A percentile compares a stretch with the other conserved stretches of the same genome.
These are phyloP conservation scores for Cyclotella baltica DNA, from an alignment of 108 stramenopile genomes.

Conservation along the genomic window DNA sequence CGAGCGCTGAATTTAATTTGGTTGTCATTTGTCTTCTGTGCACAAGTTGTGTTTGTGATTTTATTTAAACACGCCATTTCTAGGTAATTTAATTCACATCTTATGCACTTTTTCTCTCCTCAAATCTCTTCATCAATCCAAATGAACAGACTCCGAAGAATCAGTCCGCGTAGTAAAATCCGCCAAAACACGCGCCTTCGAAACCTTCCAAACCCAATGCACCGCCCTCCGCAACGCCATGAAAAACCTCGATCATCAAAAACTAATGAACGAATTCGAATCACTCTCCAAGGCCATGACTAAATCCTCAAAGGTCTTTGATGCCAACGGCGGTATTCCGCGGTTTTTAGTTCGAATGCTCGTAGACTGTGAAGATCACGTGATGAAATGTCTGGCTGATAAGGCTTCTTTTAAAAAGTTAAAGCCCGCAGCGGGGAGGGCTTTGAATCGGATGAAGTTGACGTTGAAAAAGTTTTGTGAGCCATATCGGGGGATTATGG, in stretches of 20 bases:
- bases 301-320: slow-evolving; percentile 72
- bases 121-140: neutral
- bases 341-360: slow-evolving; percentile 84
- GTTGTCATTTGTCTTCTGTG: slow-evolving; percentile 3
- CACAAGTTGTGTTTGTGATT: neutral
- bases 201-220: slow-evolving; percentile 82
- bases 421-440: slow-evolving; percentile 88
- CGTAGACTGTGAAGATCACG: slow-evolving; percentile 91
- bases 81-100: too few relatives aligned
- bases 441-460: slow-evolving; percentile 96
- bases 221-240: slow-evolving; percentile 82
- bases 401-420: slow-evolving; percentile 95
- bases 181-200: slow-evolving; percentile 90
- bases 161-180: slow-evolving; percentile 96
- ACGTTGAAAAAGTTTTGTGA: slow-evolving; percentile 94
- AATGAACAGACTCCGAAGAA: slow-evolving; percentile 73
- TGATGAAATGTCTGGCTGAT: slow-evolving; percentile 81
- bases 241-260: slow-evolving; percentile 78
- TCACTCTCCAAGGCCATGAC: slow-evolving; percentile 88
- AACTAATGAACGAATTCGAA: slow-evolving; percentile 87
- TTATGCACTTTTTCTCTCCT: too few relatives aligned
- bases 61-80: neutral
- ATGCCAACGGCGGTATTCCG: slow-evolving; percentile 82
- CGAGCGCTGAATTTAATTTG: slow-evolving; percentile 31
- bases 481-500: slow-evolving; percentile 76